Base-by-base conservation (phyloP, 2,329 filamentous ascomycete genomes). In the Ilyonectria mors-panacis region DNA sequence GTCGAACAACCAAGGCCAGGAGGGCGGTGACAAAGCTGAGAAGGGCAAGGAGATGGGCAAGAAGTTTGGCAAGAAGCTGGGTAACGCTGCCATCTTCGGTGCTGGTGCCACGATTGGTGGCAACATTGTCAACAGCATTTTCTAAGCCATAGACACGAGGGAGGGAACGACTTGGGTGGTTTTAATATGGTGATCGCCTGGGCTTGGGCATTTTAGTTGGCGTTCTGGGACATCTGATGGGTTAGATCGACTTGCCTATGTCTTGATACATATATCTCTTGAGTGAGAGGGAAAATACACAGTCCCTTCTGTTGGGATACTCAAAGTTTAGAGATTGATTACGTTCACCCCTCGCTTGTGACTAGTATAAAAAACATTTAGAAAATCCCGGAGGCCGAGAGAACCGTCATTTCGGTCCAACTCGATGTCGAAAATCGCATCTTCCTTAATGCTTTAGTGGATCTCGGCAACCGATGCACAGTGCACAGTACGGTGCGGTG, bases 1-100 rank as follows among this genome's bases (percentile, higher is more conserved):
- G 63, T 79, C 79, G 78, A 75, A 33, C 73, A 73, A 59, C 79
- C 83, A 79, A 66, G 84, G 82, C 73, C 83, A 79, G 74, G 82
- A 81, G 48, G 65, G 65, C 15, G 35, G 55, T 4, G 75, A 78
- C 37, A 83, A 83, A 13, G 85, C 84, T 78, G 73, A 71, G 70
- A 96, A 96, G 84, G 84, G 91, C 17, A 87, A 90, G 70, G 87
- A 94, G 81, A 88, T 91, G 63, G 94, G 94, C 63, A 97, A 97
- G 90, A 98, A 98, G 84, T 93, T 98, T 81, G 95, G 95, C 73
- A 97, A 97, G 89, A 98, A 98, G 86, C 75, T 85, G 50, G 95
- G 95, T 7, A 91, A 91, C 75, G 87, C 88, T 50, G 94, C 94
- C 30, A 94, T 98, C 73, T 97, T 97, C 76, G 95, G 95, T 80